Conservation (phyloP, 1,139 yeast genomes). For the Magnusiomyces ingens region DNA sequence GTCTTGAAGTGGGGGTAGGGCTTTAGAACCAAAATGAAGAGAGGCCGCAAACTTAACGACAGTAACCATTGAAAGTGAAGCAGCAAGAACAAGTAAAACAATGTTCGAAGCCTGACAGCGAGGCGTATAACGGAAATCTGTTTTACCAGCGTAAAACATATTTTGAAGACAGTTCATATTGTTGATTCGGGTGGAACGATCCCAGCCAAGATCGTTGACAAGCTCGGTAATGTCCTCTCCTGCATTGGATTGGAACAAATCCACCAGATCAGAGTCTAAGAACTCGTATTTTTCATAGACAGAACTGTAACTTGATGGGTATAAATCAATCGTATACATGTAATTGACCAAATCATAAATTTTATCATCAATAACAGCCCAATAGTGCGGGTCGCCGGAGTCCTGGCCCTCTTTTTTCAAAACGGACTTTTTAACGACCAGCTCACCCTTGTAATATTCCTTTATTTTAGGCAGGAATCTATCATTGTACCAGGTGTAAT, state of each 20-base stretch:
- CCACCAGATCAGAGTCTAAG: slow-evolving; percentile 29
- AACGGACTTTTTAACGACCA: slow-evolving; percentile 31
- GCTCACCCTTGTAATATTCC: slow-evolving; percentile 34
- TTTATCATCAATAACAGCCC: slow-evolving; percentile 31
- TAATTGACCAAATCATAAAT: slow-evolving; percentile 37
- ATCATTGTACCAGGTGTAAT: slow-evolving; percentile 34
- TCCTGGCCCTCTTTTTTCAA: slow-evolving; percentile 21
- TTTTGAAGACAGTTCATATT: slow-evolving; percentile 33
- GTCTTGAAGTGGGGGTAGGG: slow-evolving; percentile 35
- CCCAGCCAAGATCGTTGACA: slow-evolving; percentile 22
- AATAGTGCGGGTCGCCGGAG: slow-evolving; percentile 24
- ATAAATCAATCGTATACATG: slow-evolving; percentile 26
- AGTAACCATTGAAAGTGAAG: slow-evolving; percentile 27
- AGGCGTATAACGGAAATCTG: slow-evolving; percentile 36
- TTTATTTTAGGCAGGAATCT: slow-evolving; percentile 32
- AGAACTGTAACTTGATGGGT: slow-evolving; percentile 20
- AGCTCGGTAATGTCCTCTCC: slow-evolving; percentile 29
- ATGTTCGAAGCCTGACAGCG: slow-evolving; percentile 37
- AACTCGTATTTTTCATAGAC: slow-evolving; percentile 29
- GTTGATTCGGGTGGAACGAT: slow-evolving; percentile 24
- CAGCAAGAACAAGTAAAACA: slow-evolving; percentile 35
- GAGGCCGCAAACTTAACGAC: slow-evolving; percentile 39
- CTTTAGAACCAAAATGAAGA: slow-evolving; percentile 33
- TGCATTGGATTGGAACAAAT: slow-evolving; percentile 26
- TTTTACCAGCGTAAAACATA: slow-evolving; percentile 27